Conservation (phyloP, 345 rosid genomes). For the Acer negundo region DNA sequence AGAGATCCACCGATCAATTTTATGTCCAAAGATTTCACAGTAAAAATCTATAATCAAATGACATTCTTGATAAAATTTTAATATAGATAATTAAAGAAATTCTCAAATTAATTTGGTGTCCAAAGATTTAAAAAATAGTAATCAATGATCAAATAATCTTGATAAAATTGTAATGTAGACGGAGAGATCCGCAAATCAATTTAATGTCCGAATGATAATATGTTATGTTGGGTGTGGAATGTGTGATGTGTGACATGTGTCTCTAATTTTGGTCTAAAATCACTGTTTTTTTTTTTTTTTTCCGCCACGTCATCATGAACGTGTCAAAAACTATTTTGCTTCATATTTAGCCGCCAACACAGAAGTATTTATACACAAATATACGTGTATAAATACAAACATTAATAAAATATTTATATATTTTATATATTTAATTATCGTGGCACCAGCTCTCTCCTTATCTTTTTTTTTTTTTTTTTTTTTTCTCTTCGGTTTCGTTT, state of each 20-base stretch:
- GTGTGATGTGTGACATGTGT: neutral
- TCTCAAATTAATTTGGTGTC: no score
- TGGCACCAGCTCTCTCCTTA: neutral
- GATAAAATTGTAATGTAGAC: no score
- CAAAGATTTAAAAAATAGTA: no score
- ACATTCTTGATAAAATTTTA: no score
- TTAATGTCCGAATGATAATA: neutral
- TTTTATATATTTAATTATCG: neutral
- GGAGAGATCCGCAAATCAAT: neutral
- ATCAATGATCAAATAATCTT: no score
- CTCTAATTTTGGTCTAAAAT: neutral
- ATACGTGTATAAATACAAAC: neutral
- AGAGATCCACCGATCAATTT: no score
- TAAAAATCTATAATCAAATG: no score
- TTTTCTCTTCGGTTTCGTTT: neutral
- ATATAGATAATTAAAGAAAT: no score
- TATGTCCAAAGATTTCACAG: no score
- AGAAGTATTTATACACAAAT: neutral
- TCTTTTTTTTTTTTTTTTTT: neutral
- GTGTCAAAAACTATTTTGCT: slow-evolving; percentile 22
- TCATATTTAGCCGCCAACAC: slow-evolving; percentile 7
- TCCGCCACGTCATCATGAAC: slow-evolving; percentile 23
- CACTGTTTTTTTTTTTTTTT: neutral
- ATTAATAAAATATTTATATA: slow-evolving; percentile 7
- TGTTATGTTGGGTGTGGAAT: neutral